phyloP scores from a whole-genome alignment of 164 flowering plant genomes.

The Piper longum region DNA sequence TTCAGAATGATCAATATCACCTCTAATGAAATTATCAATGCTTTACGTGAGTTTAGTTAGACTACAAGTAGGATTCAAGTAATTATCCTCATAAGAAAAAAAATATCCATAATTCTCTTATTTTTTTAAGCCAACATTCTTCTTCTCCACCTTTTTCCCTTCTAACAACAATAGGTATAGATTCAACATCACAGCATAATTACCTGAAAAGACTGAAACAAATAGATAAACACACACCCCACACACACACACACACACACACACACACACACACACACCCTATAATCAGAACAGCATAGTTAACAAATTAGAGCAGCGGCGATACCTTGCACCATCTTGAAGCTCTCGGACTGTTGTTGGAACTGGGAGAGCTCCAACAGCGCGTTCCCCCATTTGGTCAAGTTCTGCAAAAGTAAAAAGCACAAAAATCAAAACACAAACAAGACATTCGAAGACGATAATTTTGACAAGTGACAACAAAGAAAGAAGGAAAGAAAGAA shows the following conservation, averaged over 20 bases:
- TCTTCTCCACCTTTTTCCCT: too few species aligned
- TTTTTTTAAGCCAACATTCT: not conserved
- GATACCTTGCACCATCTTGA: constrained; percentile 51
- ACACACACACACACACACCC: too few species aligned
- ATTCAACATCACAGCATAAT: too few species aligned
- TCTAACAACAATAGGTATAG: too few species aligned
- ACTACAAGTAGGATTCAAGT: not conserved
- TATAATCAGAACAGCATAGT: too few species aligned
- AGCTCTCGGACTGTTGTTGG: constrained; percentile 35
- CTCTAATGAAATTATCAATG: not conserved
- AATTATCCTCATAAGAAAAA: not conserved
- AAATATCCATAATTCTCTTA: not conserved
- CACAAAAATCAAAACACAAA: not conserved
- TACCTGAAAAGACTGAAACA: too few species aligned
- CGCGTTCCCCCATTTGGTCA: constrained; percentile 85
- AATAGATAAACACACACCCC: too few species aligned
- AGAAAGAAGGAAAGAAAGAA: not conserved
- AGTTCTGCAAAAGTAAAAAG: constrained; percentile 31
- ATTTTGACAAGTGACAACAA: not conserved
- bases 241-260: too few species aligned
- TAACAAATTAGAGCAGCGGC: too few species aligned
- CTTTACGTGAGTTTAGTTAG: not conserved
- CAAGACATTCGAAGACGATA: not conserved
- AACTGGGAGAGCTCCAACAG: constrained; percentile 69
- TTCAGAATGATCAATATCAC: not conserved